Percentiles rank a stretch among this genome's conserved stretches.
Evolutionary conservation across 441 rosid genomes (phyloP).

Genomic region (Metrosideros polymorpha): DNA sequence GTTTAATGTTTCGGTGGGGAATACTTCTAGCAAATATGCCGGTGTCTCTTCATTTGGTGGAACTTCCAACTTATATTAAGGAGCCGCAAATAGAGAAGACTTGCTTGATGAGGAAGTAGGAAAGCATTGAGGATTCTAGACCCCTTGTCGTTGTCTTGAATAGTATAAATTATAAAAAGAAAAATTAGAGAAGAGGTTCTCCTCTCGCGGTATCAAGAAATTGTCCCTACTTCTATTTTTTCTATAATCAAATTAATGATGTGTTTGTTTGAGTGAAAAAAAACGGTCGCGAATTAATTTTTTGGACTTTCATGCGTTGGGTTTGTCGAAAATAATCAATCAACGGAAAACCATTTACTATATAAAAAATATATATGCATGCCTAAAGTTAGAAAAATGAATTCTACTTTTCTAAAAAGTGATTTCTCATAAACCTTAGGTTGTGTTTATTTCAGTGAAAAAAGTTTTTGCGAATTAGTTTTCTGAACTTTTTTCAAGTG

Average conservation of each 20-base stretch:
- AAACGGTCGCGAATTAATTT: rapidly evolving
- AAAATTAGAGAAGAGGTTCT: background rate
- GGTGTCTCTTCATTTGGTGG: background rate
- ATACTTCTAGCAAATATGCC: background rate
- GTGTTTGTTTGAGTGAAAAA: background rate
- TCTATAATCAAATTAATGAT: background rate
- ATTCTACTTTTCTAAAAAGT: background rate
- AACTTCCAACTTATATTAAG: background rate
- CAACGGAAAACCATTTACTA: too few species aligned
- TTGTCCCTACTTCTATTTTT: background rate
- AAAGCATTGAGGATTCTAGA: background rate
- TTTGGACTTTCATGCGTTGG: rapidly evolving
- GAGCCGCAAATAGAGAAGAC: background rate
- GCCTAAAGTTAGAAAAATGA: too few species aligned
- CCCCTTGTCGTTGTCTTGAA: background rate
- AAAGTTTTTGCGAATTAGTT: background rate
- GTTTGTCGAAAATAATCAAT: too few species aligned
- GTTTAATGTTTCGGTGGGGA: background rate
- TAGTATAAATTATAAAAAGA: background rate
- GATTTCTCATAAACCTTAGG: too few species aligned
- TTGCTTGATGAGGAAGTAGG: background rate
- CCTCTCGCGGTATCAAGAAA: background rate
- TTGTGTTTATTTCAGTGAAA: background rate
- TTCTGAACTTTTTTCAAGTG: rapidly evolving
- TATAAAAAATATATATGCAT: too few species aligned